Percentiles rank a stretch among this genome's conserved stretches.
Conservation (phyloP, 2,329 filamentous ascomycete genomes). For the Fusarium subtropicale region DNA sequence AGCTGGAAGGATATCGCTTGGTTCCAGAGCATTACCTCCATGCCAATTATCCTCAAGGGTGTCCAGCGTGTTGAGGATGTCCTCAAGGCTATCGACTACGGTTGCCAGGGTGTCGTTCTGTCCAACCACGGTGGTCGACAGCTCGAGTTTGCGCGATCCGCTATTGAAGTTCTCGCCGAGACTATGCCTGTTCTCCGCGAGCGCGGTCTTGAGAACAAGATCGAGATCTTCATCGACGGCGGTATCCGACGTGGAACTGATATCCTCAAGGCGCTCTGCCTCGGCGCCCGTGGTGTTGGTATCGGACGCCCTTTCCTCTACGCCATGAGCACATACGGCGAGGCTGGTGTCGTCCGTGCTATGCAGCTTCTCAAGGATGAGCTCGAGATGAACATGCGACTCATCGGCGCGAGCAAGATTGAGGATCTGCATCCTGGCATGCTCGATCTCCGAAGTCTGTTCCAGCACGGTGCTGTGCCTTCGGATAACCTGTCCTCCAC, state of each 20-base stretch:
- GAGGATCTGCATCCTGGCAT: slow-evolving; percentile 83
- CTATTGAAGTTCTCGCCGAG: slow-evolving; percentile 90
- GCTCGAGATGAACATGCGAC: slow-evolving; percentile 98
- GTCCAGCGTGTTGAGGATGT: slow-evolving; percentile 97
- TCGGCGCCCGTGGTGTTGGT: slow-evolving; percentile 91
- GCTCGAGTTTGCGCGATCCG: slow-evolving; percentile 90
- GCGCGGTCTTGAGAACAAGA: slow-evolving; percentile 76
- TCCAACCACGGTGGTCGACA: slow-evolving; percentile 97
- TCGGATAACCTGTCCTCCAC: slow-evolving; percentile 59
- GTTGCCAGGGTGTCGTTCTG: slow-evolving; percentile 89
- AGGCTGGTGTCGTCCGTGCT: slow-evolving; percentile 87
- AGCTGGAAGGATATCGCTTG: slow-evolving; percentile 95
- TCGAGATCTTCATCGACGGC: slow-evolving; percentile 93
- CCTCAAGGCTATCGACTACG: slow-evolving; percentile 82
- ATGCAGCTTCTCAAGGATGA: slow-evolving; percentile 95
- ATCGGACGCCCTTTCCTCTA: slow-evolving; percentile 96
- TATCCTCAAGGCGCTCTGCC: slow-evolving; percentile 92
- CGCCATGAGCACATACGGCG: slow-evolving; percentile 93
- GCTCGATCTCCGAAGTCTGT: slow-evolving; percentile 80
- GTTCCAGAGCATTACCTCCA: slow-evolving; percentile 89
- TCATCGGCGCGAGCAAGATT: slow-evolving; percentile 83
- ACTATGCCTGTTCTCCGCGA: slow-evolving; percentile 88
- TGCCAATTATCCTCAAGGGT: slow-evolving; percentile 97
- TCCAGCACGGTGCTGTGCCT: slow-evolving; percentile 63
- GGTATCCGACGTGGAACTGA: slow-evolving; percentile 91